Conservation (phyloP, 169 alveolate genomes). For the Plasmodium cynomolgi region DNA sequence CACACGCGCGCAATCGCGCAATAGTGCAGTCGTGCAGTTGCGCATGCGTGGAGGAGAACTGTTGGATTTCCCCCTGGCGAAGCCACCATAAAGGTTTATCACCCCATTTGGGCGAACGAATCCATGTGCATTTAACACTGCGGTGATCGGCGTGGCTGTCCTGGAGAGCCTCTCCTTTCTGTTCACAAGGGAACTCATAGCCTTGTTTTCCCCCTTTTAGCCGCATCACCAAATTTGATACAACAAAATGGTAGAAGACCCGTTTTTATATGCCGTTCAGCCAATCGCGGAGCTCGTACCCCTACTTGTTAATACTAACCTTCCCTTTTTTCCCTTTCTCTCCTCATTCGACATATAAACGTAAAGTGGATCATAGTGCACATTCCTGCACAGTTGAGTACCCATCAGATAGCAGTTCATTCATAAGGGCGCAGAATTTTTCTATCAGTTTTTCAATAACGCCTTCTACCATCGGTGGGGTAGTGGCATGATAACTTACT, state of each 20-base stretch:
- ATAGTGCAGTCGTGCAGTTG: neutral
- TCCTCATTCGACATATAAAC: neutral
- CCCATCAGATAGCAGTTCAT: neutral
- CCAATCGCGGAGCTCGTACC: neutral
- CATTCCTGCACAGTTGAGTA: neutral
- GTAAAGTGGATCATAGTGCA: neutral
- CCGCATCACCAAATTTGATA: neutral
- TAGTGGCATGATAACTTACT: neutral
- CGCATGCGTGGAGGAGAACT: neutral
- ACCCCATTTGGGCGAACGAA: neutral
- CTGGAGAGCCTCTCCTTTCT: neutral
- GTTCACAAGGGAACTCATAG: neutral
- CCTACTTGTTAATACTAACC: neutral
- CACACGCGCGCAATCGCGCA: neutral
- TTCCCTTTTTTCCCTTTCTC: neutral
- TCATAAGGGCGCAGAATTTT: constrained; percentile 14
- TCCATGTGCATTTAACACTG: neutral
- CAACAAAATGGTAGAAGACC: neutral
- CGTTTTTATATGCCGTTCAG: neutral
- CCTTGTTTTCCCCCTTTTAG: neutral
- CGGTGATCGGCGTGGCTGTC: neutral
- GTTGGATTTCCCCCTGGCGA: neutral
- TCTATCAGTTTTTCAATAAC: neutral
- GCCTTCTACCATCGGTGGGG: neutral
- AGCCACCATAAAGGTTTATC: neutral